phyloP scores from a whole-genome alignment of 2,329 filamentous ascomycete species.

The Rhinocladiella similis region DNA sequence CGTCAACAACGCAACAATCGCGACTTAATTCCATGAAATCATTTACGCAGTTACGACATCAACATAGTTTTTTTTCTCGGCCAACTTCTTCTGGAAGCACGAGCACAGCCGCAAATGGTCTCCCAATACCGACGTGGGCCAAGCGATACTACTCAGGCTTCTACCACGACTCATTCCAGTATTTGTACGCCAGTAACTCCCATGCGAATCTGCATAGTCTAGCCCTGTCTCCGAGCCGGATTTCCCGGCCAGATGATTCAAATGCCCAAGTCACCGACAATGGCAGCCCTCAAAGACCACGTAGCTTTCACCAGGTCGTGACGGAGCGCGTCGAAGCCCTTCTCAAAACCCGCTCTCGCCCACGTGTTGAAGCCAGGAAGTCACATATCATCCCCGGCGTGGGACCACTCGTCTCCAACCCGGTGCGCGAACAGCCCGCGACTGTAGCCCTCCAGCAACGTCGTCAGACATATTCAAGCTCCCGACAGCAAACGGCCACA shows the following conservation, averaged over 20 bases:
- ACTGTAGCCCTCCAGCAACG: conserved; percentile 13
- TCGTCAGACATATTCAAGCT: conserved; percentile 15
- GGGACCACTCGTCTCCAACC: conserved; percentile 29
- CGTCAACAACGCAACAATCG: conserved; percentile 19
- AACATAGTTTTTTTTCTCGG: conserved; percentile 35
- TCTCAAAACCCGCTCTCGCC: conserved; percentile 11
- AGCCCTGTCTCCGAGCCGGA: conserved; percentile 21
- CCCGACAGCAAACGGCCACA: neutral
- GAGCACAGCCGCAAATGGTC: conserved; percentile 42
- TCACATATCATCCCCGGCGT: conserved; percentile 28
- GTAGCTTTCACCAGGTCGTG: conserved; percentile 19
- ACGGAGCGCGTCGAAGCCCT: conserved; percentile 15
- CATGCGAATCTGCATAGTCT: conserved; percentile 17
- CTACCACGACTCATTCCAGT: conserved; percentile 28
- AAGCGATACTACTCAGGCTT: conserved; percentile 63
- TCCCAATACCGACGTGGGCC: conserved; percentile 47
- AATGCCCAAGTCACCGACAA: conserved; percentile 21
- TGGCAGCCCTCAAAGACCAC: conserved; percentile 9
- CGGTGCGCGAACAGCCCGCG: conserved; percentile 16
- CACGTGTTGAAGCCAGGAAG: conserved; percentile 25
- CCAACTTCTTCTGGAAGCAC: conserved; percentile 46
- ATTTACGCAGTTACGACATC: conserved; percentile 26
- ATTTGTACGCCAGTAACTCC: conserved; percentile 23
- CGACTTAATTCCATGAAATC: conserved; percentile 29
- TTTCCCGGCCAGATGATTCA: conserved; percentile 25